Percentiles rank a stretch among this genome's conserved stretches.
phyloP scores from a whole-genome alignment of 768 basidiomycete genomes.

The Brasilioporus rufonigricans region DNA sequence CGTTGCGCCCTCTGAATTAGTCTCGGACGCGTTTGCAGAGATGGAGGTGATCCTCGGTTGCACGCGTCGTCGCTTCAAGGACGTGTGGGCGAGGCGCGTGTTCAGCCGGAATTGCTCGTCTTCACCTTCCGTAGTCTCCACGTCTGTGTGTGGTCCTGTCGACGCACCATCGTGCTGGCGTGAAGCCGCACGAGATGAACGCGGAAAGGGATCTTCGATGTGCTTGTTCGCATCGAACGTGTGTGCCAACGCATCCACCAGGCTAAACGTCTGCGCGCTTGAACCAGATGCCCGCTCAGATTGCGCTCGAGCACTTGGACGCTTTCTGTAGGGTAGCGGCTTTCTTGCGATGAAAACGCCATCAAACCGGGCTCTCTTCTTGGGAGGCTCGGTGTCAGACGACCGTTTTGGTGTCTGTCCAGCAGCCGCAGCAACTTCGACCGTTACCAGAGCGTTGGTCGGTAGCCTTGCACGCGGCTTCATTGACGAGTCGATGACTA shows the following conservation, averaged over 20 bases:
- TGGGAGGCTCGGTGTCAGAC: neutral
- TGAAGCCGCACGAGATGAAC: neutral
- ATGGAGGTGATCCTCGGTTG: neutral
- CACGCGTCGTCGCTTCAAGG: conserved; percentile 2
- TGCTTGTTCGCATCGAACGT: conserved; percentile 29
- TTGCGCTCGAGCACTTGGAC: neutral
- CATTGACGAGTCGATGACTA: neutral
- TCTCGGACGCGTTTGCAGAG: conserved; percentile 5
- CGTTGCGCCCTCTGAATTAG: conserved; percentile 6
- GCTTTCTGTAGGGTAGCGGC: neutral
- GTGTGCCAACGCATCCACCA: conserved; percentile 24
- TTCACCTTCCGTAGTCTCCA: conserved; percentile 24
- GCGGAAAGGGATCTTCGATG: neutral
- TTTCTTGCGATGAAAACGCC: conserved; percentile 24
- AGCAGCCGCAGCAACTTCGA: neutral
- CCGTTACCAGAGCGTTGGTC: neutral
- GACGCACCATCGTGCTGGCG: neutral
- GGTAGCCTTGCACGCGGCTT: neutral
- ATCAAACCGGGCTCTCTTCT: conserved; percentile 20
- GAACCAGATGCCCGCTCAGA: neutral
- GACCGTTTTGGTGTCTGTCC: neutral
- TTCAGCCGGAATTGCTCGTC: conserved; percentile 14
- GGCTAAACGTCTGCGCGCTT: neutral
- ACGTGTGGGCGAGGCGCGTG: conserved; percentile 10
- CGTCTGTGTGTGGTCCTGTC: conserved; percentile 15